Conservation (phyloP, 2,329 filamentous ascomycete genomes). For the Alternaria consortialis region DNA sequence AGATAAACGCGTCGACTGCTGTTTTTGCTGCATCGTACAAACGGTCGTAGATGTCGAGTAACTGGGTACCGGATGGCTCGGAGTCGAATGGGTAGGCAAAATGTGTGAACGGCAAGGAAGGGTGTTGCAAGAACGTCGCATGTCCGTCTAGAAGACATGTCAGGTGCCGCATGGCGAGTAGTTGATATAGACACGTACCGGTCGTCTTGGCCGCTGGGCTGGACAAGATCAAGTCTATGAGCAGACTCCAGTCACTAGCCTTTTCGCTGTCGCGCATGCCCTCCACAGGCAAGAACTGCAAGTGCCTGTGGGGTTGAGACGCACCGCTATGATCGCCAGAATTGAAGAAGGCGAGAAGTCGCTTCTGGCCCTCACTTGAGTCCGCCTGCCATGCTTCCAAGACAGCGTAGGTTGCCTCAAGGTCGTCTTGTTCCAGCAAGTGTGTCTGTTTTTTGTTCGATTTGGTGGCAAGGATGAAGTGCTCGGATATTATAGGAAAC, state of each 20-base stretch:
- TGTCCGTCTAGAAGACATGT: constrained; percentile 12
- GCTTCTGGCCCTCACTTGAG: constrained; percentile 34
- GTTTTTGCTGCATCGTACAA: constrained; percentile 47
- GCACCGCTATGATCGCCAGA: constrained; percentile 73
- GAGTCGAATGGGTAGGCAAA: constrained; percentile 56
- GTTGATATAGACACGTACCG: constrained; percentile 2
- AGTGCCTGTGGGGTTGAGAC: constrained; percentile 74
- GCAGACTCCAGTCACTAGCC: constrained; percentile 55
- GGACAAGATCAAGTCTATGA: constrained; percentile 57
- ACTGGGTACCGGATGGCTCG: constrained; percentile 50
- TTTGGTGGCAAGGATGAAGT: constrained; percentile 76
- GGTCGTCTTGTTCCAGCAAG: constrained; percentile 67
- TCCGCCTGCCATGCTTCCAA: constrained; percentile 63
- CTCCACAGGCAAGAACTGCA: constrained; percentile 74
- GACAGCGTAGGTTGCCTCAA: constrained; percentile 69
- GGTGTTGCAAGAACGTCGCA: constrained; percentile 25
- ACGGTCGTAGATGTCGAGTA: constrained; percentile 46
- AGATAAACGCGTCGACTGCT: constrained; percentile 53
- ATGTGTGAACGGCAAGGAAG: constrained; percentile 59
- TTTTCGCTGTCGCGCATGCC: constrained; percentile 63
- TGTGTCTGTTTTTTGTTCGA: constrained; percentile 71
- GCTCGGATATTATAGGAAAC: constrained; percentile 74
- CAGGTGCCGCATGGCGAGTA: constrained; percentile 9
- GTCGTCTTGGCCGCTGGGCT: constrained; percentile 10
- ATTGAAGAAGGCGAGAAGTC: constrained; percentile 75